A percentile compares a stretch with the other conserved stretches of the same genome.
Conservation (phyloP, 2,329 filamentous ascomycete genomes). For the Aspergillus sp. region DNA sequence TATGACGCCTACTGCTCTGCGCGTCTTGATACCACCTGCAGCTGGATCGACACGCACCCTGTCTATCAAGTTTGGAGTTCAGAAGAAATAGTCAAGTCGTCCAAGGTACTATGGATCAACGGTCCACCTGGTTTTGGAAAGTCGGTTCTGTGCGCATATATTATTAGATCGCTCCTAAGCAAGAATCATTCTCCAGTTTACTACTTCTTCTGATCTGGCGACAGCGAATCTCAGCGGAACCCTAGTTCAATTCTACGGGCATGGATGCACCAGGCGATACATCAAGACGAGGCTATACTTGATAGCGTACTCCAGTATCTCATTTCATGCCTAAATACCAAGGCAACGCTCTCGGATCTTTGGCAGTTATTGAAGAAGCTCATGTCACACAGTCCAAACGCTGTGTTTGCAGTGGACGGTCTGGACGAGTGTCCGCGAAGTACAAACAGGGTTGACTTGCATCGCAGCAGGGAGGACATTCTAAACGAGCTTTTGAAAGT, state of each 20-base stretch:
- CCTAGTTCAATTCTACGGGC: neutral
- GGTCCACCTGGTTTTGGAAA: neutral
- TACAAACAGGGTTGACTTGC: neutral
- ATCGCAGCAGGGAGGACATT: neutral
- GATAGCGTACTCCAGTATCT: neutral
- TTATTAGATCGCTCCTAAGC: neutral
- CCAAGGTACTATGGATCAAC: neutral
- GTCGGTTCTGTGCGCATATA: constrained; percentile 2
- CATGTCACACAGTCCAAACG: neutral
- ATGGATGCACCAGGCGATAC: neutral
- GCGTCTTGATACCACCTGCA: neutral
- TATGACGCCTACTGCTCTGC: neutral
- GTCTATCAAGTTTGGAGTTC: neutral
- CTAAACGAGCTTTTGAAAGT: neutral
- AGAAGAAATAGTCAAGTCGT: neutral
- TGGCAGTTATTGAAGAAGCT: neutral
- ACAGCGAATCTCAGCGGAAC: neutral
- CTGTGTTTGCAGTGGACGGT: neutral
- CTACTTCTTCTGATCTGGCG: neutral
- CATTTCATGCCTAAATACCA: neutral
- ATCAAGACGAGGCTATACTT: neutral
- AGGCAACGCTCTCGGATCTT: neutral
- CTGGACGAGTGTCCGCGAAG: constrained; percentile 1
- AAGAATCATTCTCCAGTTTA: neutral
- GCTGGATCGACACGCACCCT: neutral